Base-by-base conservation (phyloP, 2,329 filamentous ascomycete species). In the Epichloe typhina region DNA sequence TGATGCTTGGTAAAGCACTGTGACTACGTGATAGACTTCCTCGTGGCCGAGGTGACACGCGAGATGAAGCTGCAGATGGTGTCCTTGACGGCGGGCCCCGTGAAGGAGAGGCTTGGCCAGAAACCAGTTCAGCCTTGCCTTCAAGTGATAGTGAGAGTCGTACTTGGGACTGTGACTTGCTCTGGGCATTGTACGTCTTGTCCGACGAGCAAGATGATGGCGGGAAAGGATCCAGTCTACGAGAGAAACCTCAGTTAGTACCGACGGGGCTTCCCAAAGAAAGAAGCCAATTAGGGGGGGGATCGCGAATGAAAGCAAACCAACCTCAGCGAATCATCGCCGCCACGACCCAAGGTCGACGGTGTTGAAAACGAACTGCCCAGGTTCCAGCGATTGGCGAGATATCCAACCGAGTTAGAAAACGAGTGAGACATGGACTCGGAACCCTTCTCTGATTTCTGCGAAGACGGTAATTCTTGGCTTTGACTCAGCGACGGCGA, bases 121-220 rank as follows among this genome's bases (percentile, higher is more conserved):
- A 80, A 21, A 90, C 80, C 48, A 96, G 75, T 60, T 91, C 85
- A n/a, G 91, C 91, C 62, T 90, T 91, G 57, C 91, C 91, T 61
- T 96, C 88, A 35, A 90, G 76, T 17, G 88, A 93, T 61, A 93
- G 81, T 2, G 87, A 88, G 31, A 96, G 74, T 46, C 88, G 83
- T 52, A 95, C 76, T 31, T 79, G 76, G n/a, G 72, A 68, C 46
- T 68, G 66, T 43, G 68, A 67, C 45, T 68, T 68, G 55, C 53
- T 55, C 9, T 46, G 47, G 35, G 46, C 64, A 65, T 46, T 64
- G 61, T 49, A 69, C 62, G 72, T 69, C n/a, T 66, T 62, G 45
- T 65, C 64, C 21, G 68, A 67, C 8, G 72, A 69, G 55, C 66
- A 69, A 46, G 68, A 66, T 1, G 71, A 70, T 35, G 69, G 64